Percentiles rank a stretch among this genome's conserved stretches.
Evolutionary conservation across 2,329 filamentous ascomycete genomes (phyloP).

Genomic region (Plenodomus lindquistii): DNA sequence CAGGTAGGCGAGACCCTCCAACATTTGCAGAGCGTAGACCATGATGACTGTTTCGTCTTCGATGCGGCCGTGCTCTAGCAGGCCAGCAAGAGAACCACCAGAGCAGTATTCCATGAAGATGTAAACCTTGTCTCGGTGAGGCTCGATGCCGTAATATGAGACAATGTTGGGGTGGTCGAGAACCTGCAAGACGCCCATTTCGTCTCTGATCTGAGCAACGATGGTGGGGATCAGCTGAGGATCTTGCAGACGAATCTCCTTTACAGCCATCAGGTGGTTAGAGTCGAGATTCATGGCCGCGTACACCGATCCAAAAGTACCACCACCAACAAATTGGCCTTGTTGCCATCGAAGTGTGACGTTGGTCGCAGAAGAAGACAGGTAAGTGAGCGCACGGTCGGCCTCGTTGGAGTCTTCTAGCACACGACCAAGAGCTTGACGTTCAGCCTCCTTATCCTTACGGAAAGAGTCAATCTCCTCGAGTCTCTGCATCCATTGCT

Average conservation of each 20-base stretch:
- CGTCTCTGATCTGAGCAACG: slow-evolving; percentile 90
- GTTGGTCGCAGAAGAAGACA: slow-evolving; percentile 93
- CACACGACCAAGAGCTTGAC: slow-evolving; percentile 85
- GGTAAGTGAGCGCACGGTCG: slow-evolving; percentile 88
- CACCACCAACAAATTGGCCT: slow-evolving; percentile 95
- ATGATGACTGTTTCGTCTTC: slow-evolving; percentile 98
- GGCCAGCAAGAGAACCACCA: slow-evolving; percentile 83
- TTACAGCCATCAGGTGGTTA: slow-evolving; percentile 96
- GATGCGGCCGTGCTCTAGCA: slow-evolving; percentile 94
- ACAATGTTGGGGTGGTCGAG: slow-evolving; percentile 98
- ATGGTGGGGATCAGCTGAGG: slow-evolving; percentile 94
- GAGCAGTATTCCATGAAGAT: slow-evolving; percentile 99
- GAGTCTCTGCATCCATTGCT: slow-evolving; percentile 74
- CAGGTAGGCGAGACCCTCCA: slow-evolving; percentile 91
- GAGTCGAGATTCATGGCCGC: slow-evolving; percentile 96
- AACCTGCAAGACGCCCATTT: slow-evolving; percentile 95
- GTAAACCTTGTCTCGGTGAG: slow-evolving; percentile 98
- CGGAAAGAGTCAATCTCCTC: slow-evolving; percentile 76
- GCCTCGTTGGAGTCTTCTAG: slow-evolving; percentile 95
- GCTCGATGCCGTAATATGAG: slow-evolving; percentile 96
- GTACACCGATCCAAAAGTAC: slow-evolving; percentile 97
- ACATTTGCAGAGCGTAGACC: slow-evolving; percentile 91
- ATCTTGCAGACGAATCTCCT: slow-evolving; percentile 96
- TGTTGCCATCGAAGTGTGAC: slow-evolving; percentile 97
- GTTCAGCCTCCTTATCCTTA: slow-evolving; percentile 78